Evolutionary conservation across 1,139 yeast species (phyloP), one percentile per base, ranked within the genome.

Genomic region (Candida sanyaensis): DNA sequence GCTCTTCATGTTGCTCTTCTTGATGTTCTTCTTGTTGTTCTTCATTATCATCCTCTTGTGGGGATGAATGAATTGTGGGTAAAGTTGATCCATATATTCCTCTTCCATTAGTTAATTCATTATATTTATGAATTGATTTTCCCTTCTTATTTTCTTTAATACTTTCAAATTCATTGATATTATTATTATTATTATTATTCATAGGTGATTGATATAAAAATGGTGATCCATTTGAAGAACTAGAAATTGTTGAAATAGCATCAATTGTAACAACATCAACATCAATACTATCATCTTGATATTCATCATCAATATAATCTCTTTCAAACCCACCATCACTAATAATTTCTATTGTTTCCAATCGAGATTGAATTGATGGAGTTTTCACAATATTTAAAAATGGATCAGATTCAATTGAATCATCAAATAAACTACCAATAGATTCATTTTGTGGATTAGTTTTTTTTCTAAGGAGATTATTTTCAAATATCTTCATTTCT

Each of bases 261-360:
- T 36, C 29, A 24, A 10, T n/a, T 8, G 27, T 6, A 6, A 5
- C 32, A 17, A 17, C 21, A 17, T 17, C 21, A 17, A 17, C 21
- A 17, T 17, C 21, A n/a, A n/a, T n/a, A n/a, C n/a, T n/a, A 17
- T 17, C 21, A 17, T 17, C 21, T n/a, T n/a, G n/a, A n/a, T n/a
- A n/a, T n/a, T n/a, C n/a, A n/a, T n/a, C n/a, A n/a, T n/a, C n/a
- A n/a, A n/a, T n/a, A n/a, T n/a, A n/a, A 17, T 29, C 27, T 8
- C 12, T 21, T 17, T 23, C 11, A 11, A 33, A n/a, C 11, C 28
- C 38, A 9, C 39, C 39, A 23, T 42, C 44, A 29, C 29, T 42
- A 2, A 42, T 34, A 9, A 42, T 30, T 28, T 42, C 44, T 8
- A 42, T 36, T 5, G 44, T n/a, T 28, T 36, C 44, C 9, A 29